phyloP scores from a whole-genome alignment of 768 basidiomycete species.

The Amanita inopinata region DNA sequence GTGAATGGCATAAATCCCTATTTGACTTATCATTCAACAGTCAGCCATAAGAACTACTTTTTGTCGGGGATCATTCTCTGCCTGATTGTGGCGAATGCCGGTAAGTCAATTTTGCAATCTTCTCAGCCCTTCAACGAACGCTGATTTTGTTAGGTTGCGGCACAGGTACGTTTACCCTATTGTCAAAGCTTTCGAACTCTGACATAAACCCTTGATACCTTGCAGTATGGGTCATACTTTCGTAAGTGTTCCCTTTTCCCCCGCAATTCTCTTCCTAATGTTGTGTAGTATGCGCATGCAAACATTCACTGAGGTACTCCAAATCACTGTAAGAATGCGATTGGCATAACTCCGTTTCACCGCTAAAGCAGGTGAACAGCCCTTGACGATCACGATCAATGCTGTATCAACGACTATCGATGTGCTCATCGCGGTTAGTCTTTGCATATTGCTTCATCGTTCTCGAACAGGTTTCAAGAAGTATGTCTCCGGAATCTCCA shows the following conservation, averaged over 20 bases:
- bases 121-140: not conserved
- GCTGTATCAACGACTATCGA: conserved; percentile 32
- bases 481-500: conserved; percentile 16
- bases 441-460: conserved; percentile 27
- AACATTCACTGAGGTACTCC: conserved; percentile 23
- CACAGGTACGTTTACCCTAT: conserved; percentile 18
- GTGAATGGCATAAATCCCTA: too few species aligned
- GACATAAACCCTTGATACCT: not conserved
- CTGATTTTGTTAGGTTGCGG: conserved; percentile 20
- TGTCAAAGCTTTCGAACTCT: not conserved
- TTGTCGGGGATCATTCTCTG: conserved; percentile 23
- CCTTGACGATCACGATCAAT: conserved; percentile 33
- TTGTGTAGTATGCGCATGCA: conserved; percentile 20
- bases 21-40: conserved; percentile 14
- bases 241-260: conserved; percentile 21
- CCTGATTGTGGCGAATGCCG: conserved; percentile 22
- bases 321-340: conserved; percentile 21
- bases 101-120: conserved; percentile 16
- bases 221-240: conserved; percentile 31
- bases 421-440: conserved; percentile 29
- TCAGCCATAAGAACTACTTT: conserved; percentile 30
- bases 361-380: conserved; percentile 11
- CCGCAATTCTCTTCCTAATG: not conserved
- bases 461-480: conserved; percentile 36
- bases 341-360: conserved; percentile 1